Conservation (phyloP, 2,329 filamentous ascomycete species). For the Colletotrichum echinochloae region DNA sequence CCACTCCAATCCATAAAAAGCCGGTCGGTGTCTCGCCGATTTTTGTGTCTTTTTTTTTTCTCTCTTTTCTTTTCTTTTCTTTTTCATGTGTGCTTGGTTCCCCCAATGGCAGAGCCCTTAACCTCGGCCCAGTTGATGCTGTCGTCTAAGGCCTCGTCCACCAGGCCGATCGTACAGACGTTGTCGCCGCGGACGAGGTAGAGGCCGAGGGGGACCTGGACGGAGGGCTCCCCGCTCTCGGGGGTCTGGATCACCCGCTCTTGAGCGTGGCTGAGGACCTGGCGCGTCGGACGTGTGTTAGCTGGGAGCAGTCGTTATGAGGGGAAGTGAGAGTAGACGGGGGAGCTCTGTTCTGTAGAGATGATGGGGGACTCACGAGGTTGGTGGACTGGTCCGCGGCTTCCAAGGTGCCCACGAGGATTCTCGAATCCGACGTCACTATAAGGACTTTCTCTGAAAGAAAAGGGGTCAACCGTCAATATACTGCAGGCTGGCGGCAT, state of each 20-base stretch:
- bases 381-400: conserved; percentile 94
- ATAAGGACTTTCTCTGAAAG: conserved; percentile 87
- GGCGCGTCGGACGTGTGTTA: conserved; percentile 6
- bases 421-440: conserved; percentile 92
- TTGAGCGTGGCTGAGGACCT: conserved; percentile 84
- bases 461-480: conserved; percentile 44
- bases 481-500: conserved; percentile 29
- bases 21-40: neutral
- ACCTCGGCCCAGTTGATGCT: conserved; percentile 96
- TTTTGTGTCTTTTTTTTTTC: neutral
- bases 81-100: conserved; percentile 77
- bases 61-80: neutral
- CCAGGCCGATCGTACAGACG: conserved; percentile 87
- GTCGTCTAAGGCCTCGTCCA: conserved; percentile 89
- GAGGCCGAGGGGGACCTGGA: conserved; percentile 84
- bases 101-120: conserved; percentile 83
- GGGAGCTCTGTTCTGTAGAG: too few species aligned
- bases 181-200: conserved; percentile 96
- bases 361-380: conserved; percentile 69
- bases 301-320: conserved; percentile 1
- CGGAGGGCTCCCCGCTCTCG: conserved; percentile 85
- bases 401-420: conserved; percentile 83
- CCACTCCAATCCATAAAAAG: conserved; percentile 39
- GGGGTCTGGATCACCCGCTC: conserved; percentile 91
- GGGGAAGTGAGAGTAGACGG: too few species aligned